Evolutionary conservation across 2,329 filamentous ascomycete genomes (phyloP).

Genomic region (Fulvia fulva): DNA sequence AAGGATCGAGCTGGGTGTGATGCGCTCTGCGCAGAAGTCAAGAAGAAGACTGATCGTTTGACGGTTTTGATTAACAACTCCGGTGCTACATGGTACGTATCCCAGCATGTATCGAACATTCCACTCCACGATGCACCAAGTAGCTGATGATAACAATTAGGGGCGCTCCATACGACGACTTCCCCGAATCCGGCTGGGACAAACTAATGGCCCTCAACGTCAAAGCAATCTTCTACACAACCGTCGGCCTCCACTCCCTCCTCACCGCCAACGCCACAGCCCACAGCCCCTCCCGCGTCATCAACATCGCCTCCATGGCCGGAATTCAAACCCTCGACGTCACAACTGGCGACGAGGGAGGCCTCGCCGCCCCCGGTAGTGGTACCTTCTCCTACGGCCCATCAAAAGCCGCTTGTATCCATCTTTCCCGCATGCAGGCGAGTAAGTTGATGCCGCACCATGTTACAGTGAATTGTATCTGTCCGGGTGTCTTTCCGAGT

Average conservation of each 20-base stretch:
- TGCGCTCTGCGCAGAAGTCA: slow-evolving; percentile 40
- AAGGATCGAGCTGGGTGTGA: slow-evolving; percentile 43
- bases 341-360: slow-evolving; percentile 46
- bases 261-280: slow-evolving; percentile 40
- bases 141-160: slow-evolving; percentile 5
- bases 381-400: slow-evolving; percentile 45
- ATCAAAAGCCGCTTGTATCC: slow-evolving; percentile 50
- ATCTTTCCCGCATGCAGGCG: slow-evolving; percentile 54
- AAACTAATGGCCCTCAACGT: slow-evolving; percentile 46
- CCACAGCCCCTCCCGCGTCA: slow-evolving; percentile 42
- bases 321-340: slow-evolving; percentile 45
- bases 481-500: slow-evolving; percentile 51
- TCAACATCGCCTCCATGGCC: slow-evolving; percentile 47
- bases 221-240: slow-evolving; percentile 43
- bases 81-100: slow-evolving; percentile 36
- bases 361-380: slow-evolving; percentile 46
- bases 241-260: slow-evolving; percentile 43
- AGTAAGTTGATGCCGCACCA: slow-evolving; percentile 50
- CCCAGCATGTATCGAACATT: neutral
- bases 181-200: slow-evolving; percentile 56
- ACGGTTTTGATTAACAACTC: slow-evolving; percentile 47
- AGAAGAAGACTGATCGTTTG: slow-evolving; percentile 43
- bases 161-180: slow-evolving; percentile 56
- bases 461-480: slow-evolving; percentile 55
- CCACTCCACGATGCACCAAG: neutral